Conservation (phyloP, 768 basidiomycete genomes). For the Tylopilus cervinicoccineus region DNA sequence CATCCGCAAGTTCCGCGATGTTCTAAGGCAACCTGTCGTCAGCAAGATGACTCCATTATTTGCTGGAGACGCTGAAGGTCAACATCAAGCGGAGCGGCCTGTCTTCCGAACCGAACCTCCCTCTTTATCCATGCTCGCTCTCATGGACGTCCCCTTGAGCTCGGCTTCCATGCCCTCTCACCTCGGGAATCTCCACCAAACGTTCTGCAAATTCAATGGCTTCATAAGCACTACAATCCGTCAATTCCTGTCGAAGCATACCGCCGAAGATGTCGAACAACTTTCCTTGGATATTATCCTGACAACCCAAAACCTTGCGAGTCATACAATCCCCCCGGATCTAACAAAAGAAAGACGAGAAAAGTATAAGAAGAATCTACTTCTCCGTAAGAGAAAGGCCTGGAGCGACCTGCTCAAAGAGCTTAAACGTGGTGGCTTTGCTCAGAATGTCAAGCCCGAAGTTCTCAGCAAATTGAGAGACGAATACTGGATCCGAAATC, state of each 20-base stretch:
- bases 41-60: conserved; percentile 36
- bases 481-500: conserved; percentile 62
- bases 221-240: conserved; percentile 43
- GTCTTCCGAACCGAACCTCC: neutral
- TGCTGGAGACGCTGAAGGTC: conserved; percentile 36
- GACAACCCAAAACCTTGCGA: conserved; percentile 55
- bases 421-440: conserved; percentile 73
- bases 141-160: conserved; percentile 1
- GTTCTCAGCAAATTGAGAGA: conserved; percentile 53
- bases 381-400: conserved; percentile 82
- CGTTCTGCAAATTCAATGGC: conserved; percentile 46
- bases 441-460: conserved; percentile 68
- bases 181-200: conserved; percentile 46
- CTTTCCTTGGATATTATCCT: conserved; percentile 61
- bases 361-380: conserved; percentile 67
- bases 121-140: neutral
- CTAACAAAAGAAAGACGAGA: conserved; percentile 46
- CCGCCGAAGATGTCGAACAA: conserved; percentile 46
- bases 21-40: conserved; percentile 69
- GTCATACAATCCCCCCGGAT: conserved; percentile 38
- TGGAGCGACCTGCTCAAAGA: conserved; percentile 91
- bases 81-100: conserved; percentile 7
- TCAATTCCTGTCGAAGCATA: conserved; percentile 37
- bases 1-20: conserved; percentile 87
- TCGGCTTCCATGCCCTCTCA: conserved; percentile 29